Evolutionary conservation across 192 early-diverging fungal species (phyloP).

Genomic region (Coemansia sp.): DNA sequence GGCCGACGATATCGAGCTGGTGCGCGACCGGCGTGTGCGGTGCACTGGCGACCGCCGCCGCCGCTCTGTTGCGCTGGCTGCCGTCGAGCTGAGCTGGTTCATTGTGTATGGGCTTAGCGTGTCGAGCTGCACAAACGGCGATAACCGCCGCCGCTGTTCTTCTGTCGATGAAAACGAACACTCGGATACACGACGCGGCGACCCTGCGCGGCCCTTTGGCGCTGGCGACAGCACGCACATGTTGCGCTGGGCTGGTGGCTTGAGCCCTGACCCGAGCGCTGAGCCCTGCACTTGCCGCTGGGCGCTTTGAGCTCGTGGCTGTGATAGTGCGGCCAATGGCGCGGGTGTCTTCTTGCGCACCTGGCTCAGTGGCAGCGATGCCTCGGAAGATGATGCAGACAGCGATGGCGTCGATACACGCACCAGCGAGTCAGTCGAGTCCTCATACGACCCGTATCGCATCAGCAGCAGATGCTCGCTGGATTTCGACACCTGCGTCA

Average conservation of each 20-base stretch:
- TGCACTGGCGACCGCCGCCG: constrained; percentile 35
- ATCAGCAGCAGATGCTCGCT: constrained; percentile 32
- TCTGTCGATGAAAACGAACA: constrained; percentile 42
- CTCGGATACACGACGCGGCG: constrained; percentile 25
- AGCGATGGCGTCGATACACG: constrained; percentile 45
- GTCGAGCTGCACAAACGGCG: constrained; percentile 28
- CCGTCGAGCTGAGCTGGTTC: constrained; percentile 33
- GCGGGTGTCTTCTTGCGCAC: constrained; percentile 24
- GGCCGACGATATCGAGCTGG: constrained; percentile 29
- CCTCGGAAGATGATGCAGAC: constrained; percentile 49
- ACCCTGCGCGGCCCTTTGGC: constrained; percentile 4
- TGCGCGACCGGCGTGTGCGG: constrained; percentile 20
- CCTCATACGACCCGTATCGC: constrained; percentile 22
- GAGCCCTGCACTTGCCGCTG: constrained; percentile 16
- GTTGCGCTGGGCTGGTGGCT: constrained; percentile 6
- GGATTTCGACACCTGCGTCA: constrained; percentile 36
- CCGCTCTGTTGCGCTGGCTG: constrained; percentile 44
- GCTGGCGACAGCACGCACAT: neutral
- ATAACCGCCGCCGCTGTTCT: constrained; percentile 21
- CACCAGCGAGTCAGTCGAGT: constrained; percentile 50
- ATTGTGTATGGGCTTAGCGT: constrained; percentile 45
- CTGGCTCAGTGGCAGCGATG: constrained; percentile 38
- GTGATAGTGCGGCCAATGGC: constrained; percentile 15
- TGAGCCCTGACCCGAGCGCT: constrained; percentile 3
- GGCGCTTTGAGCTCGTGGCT: constrained; percentile 11